A percentile compares a stretch with the other conserved stretches of the same genome.
Conservation (phyloP, 257 asterid species). For the Striga asiatica region DNA sequence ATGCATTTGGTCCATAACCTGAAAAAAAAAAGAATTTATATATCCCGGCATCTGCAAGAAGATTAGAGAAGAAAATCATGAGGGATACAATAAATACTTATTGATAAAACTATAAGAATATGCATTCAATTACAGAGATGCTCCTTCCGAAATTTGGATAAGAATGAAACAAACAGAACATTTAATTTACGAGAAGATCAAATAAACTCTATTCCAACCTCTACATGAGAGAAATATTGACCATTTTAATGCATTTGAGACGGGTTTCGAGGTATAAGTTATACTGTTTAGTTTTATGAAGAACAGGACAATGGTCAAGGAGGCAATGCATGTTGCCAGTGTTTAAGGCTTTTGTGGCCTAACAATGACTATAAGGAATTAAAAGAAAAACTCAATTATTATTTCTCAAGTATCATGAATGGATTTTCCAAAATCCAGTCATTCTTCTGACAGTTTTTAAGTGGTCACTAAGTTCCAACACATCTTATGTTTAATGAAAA, state of each 20-base stretch:
- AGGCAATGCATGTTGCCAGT: neutral
- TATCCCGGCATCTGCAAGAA: conserved; percentile 8
- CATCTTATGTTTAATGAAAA: neutral
- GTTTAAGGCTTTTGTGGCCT: neutral
- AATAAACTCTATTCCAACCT: no score
- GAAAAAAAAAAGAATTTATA: neutral
- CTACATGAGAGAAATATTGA: neutral
- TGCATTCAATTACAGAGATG: no score
- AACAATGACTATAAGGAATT: neutral
- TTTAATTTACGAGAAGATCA: neutral
- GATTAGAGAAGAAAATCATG: neutral
- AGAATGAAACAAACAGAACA: neutral
- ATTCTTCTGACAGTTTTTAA: neutral
- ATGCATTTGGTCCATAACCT: conserved; percentile 4
- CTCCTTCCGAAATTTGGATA: neutral
- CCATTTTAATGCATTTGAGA: neutral
- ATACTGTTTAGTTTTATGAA: neutral
- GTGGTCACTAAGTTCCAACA: neutral
- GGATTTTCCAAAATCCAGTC: neutral
- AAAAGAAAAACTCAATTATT: neutral
- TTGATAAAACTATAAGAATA: neutral
- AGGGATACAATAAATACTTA: no score
- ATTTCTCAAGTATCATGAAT: neutral
- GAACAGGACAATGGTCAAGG: neutral
- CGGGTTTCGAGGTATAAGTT: no score